phyloP scores from a whole-genome alignment of 108 stramenopile genomes.

The Nitzschia sp. region DNA sequence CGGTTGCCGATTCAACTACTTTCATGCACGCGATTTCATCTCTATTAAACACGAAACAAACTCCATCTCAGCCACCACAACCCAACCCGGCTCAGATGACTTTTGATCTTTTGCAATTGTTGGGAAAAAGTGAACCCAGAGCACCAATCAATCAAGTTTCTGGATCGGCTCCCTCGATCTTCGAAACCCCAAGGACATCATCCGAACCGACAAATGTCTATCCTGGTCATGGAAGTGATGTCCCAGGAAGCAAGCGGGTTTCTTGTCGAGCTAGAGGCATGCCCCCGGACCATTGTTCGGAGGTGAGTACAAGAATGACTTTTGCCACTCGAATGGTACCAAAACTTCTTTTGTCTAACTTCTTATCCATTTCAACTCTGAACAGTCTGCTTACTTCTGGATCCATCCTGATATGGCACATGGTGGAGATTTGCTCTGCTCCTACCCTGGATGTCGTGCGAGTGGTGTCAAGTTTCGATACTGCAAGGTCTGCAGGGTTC shows the following conservation, averaged over 20 bases:
- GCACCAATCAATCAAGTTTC: too few relatives aligned
- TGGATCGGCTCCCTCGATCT: too few relatives aligned
- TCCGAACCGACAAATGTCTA: too few relatives aligned
- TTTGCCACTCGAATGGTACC: neutral
- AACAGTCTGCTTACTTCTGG: conserved; percentile 9
- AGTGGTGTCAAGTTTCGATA: conserved; percentile 12
- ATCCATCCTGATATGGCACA: neutral
- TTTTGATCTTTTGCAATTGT: too few relatives aligned
- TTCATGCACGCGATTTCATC: neutral
- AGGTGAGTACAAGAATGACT: neutral
- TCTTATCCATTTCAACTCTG: neutral
- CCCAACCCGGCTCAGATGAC: too few relatives aligned
- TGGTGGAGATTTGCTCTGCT: conserved; percentile 14
- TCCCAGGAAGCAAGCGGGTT: neutral
- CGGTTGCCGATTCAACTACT: neutral
- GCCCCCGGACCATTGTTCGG: conserved; percentile 1
- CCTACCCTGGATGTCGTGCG: conserved; percentile 6
- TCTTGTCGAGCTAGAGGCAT: conserved; percentile 8
- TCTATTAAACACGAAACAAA: neutral
- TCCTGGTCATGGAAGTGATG: too few relatives aligned
- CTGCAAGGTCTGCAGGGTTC: conserved; percentile 1
- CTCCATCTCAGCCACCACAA: neutral
- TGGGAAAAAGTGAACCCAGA: too few relatives aligned
- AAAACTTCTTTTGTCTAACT: neutral
- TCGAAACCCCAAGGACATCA: too few relatives aligned